Evolutionary conservation across 768 basidiomycete species (phyloP).

Genomic region (Cyclocybe aegerita): DNA sequence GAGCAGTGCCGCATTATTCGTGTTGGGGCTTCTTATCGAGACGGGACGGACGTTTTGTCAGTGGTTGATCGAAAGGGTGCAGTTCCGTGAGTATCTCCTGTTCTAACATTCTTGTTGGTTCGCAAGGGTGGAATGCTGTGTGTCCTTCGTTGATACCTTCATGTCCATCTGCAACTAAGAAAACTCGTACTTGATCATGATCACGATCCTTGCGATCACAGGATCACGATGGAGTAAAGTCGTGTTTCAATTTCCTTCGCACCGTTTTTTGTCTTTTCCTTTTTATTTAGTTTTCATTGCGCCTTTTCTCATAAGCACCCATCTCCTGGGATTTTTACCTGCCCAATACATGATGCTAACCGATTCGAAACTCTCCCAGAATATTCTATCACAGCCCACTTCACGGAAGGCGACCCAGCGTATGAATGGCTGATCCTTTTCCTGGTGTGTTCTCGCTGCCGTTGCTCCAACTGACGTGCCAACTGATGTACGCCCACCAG

Average conservation of each 20-base stretch:
- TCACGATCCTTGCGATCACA: no score
- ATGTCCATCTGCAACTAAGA: no score
- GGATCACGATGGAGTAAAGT: no score
- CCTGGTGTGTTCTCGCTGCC: constrained; percentile 25
- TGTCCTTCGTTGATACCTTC: no score
- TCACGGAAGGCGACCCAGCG: constrained; percentile 36
- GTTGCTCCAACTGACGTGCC: not conserved
- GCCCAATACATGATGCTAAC: no score
- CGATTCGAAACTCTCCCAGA: constrained; percentile 17
- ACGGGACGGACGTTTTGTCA: constrained; percentile 36
- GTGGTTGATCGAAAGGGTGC: constrained; percentile 33
- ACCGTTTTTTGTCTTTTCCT: no score
- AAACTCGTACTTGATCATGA: no score
- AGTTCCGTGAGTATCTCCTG: constrained; percentile 20
- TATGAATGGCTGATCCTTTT: constrained; percentile 44
- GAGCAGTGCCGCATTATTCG: constrained; percentile 27
- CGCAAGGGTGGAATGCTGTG: no score
- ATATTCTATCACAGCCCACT: constrained; percentile 37
- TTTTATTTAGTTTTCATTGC: not conserved
- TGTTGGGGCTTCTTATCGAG: constrained; percentile 38
- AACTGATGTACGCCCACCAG: constrained; percentile 16
- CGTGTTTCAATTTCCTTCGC: no score
- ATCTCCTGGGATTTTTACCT: no score
- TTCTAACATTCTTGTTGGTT: not conserved
- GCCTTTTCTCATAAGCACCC: no score